Conservation (phyloP, 768 basidiomycete species). For the Boletellus ananas region DNA sequence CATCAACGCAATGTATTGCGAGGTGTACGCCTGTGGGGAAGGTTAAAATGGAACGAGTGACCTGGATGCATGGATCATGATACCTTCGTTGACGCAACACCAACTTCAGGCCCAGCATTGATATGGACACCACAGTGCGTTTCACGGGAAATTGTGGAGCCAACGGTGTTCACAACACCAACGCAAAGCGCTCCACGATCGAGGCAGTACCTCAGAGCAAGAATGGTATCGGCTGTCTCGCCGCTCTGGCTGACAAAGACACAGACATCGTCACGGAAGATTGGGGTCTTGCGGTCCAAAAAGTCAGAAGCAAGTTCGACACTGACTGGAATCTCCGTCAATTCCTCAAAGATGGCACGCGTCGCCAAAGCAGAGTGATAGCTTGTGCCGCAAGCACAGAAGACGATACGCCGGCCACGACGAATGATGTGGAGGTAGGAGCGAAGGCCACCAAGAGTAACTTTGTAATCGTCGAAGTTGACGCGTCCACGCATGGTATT, state of each 20-base stretch:
- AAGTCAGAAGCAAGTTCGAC: conserved; percentile 98
- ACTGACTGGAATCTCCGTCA: conserved; percentile 97
- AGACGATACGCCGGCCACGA: conserved; percentile 90
- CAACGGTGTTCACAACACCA: conserved; percentile 98
- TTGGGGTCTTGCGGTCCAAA: conserved; percentile 97
- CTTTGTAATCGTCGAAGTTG: conserved; percentile 90
- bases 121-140: conserved; percentile 99
- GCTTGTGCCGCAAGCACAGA: conserved; percentile 97
- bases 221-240: conserved; percentile 97
- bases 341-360: conserved; percentile 95
- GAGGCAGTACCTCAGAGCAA: conserved; percentile 93
- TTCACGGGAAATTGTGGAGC: conserved; percentile 95
- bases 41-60: not conserved
- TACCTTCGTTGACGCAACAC: conserved; percentile 98
- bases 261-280: conserved; percentile 98
- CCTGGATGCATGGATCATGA: not conserved
- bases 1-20: conserved; percentile 95
- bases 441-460: conserved; percentile 93
- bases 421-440: conserved; percentile 95
- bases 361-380: conserved; percentile 98
- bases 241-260: conserved; percentile 97
- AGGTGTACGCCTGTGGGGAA: conserved; percentile 79
- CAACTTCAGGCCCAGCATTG: conserved; percentile 98
- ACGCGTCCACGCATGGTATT: conserved; percentile 99
- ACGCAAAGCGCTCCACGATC: conserved; percentile 96